Base-by-base conservation (phyloP, 2,329 filamentous ascomycete species). In the Colletotrichum tropicale region DNA sequence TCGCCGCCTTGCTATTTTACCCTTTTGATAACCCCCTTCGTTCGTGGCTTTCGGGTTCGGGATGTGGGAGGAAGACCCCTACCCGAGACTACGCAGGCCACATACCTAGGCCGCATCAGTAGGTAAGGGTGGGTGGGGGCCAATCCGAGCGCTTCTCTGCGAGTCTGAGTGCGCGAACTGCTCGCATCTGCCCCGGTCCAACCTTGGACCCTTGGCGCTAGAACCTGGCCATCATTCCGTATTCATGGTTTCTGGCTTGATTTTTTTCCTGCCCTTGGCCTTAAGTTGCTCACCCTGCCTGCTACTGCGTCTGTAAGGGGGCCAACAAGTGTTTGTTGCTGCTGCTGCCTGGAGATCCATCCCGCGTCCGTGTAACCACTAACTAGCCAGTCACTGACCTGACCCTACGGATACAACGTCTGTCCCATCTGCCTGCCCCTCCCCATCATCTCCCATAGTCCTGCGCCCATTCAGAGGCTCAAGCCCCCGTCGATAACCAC, bases 401-500 rank as follows among this genome's bases (percentile, higher is more conserved):
- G 38, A 21, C n/a, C 10, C 43, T 21, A 21, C 43, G 43, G 10
- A 8, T 26, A 21, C 28, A 38, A 21, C 28, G 38, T 8, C 28
- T 32, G 34, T 36, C 26, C 43, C 43, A 52, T 21, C n/a, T 52
- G 43, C 43, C 43, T 24, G 8, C 24, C 15, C 30, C n/a, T 62
- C 32, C 4, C 21, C 26, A 28, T 26, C 15, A 58, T 16, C 9
- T 30, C 18, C 28, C 58, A 6, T n/a, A 34, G 36, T 21, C 21
- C 15, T 8, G 18, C 30, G 61, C 12, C n/a, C 21, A n/a, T 48
- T 74, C 16, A 77, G 30, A 77, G 38, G n/a, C 66, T 71, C 62
- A 76, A 13, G 13, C 76, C 76, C n/a, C 74, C 74, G 26, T 91
- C 90, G 61, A 91, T 82, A 16, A 91, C 79, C 3, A 87, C 84